phyloP scores from a whole-genome alignment of 441 rosid genomes.

The Aquilaria agallochum region DNA sequence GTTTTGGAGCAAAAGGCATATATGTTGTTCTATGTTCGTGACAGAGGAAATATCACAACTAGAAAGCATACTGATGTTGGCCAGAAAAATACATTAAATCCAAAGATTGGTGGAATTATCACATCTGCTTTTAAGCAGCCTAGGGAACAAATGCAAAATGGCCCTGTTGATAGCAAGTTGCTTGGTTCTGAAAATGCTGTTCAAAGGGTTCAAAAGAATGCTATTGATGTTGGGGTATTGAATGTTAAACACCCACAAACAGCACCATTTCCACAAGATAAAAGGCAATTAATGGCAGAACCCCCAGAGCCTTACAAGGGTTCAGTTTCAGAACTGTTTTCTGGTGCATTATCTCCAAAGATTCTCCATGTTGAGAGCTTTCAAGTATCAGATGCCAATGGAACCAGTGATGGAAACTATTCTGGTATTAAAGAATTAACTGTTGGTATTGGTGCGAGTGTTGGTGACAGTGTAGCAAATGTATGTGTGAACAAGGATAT shows the following conservation, averaged over 20 bases:
- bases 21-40: conserved; percentile 96
- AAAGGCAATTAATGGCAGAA: conserved; percentile 10
- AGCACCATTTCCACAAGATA: conserved; percentile 16
- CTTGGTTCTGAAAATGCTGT: conserved; percentile 22
- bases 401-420: conserved; percentile 8
- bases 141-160: conserved; percentile 14
- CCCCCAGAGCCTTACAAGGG: conserved; percentile 22
- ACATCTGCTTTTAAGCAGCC: conserved; percentile 24
- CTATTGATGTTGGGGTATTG: conserved; percentile 9
- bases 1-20: conserved; percentile 93
- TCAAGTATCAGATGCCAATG: too few species aligned
- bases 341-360: conserved; percentile 5
- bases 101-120: conserved; percentile 26
- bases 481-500: conserved; percentile 11
- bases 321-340: conserved; percentile 8
- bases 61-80: conserved; percentile 39
- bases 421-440: conserved; percentile 19
- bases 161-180: conserved; percentile 23
- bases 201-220: conserved; percentile 26
- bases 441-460: conserved; percentile 15
- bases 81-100: conserved; percentile 44
- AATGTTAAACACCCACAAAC: conserved; percentile 26
- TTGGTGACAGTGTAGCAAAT: conserved; percentile 16
- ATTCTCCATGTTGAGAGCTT: too few species aligned
- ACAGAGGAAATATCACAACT: conserved; percentile 43